A percentile compares a stretch with the other conserved stretches of the same genome.
Conservation (phyloP, 1,284 basidiomycete genomes). For the Austropuccinia psidii region DNA sequence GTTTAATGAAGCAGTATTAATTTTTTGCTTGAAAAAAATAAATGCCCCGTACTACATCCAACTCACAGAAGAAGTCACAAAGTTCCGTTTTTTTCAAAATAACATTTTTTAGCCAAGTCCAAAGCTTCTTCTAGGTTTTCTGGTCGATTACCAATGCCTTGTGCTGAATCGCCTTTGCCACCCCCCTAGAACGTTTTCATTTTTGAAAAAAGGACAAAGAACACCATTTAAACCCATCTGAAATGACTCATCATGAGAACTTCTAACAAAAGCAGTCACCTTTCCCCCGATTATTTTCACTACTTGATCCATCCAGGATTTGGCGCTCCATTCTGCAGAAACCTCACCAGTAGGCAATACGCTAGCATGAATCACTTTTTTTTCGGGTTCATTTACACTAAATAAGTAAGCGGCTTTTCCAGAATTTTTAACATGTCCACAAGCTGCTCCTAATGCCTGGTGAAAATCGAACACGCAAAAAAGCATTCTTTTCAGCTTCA, state of each 20-base stretch:
- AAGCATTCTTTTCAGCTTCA: slow-evolving; percentile 52
- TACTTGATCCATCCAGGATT: slow-evolving; percentile 72
- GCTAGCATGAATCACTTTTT: slow-evolving; percentile 81
- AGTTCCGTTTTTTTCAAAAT: background rate
- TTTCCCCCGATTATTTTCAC: slow-evolving; percentile 75
- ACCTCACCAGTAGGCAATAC: slow-evolving; percentile 55
- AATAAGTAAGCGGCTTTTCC: slow-evolving; percentile 82
- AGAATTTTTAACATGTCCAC: slow-evolving; percentile 56
- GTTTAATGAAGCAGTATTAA: too few relatives aligned
- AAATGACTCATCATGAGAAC: background rate
- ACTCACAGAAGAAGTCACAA: background rate
- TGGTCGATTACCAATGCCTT: slow-evolving; percentile 68
- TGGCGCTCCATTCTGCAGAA: slow-evolving; percentile 55
- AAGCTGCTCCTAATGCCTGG: slow-evolving; percentile 53
- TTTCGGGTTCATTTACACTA: slow-evolving; percentile 58
- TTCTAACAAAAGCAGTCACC: slow-evolving; percentile 50
- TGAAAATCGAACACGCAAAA: slow-evolving; percentile 60
- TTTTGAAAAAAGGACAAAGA: slow-evolving; percentile 7
- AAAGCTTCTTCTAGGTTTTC: slow-evolving; percentile 65
- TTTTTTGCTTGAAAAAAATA: too few relatives aligned
- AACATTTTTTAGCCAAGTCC: slow-evolving; percentile 38
- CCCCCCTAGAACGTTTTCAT: slow-evolving; percentile 58
- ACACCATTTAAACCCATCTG: too few relatives aligned
- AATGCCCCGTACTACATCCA: too few relatives aligned
- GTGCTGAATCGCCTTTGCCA: slow-evolving; percentile 79